Conservation (phyloP, 352 stramenopile species). For the Thalassiosira sp. region DNA sequence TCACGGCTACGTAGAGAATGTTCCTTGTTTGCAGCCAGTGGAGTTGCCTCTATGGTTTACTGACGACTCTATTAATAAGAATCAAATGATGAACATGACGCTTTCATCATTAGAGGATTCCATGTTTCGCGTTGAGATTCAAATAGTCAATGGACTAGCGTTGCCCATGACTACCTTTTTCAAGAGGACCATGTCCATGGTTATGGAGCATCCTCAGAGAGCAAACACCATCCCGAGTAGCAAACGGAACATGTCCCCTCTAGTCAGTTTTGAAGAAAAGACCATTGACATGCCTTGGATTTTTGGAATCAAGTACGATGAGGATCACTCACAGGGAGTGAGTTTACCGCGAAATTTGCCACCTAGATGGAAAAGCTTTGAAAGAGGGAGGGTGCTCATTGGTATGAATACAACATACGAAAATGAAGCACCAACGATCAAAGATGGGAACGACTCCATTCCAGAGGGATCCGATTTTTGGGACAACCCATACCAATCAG, state of each 20-base stretch:
- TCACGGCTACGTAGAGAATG: conserved; percentile 81
- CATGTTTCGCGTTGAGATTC: conserved; percentile 92
- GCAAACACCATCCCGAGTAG: conserved; percentile 65
- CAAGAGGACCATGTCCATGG: conserved; percentile 88
- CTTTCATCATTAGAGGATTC: conserved; percentile 94
- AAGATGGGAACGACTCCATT: conserved; percentile 83
- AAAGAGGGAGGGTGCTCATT: conserved; percentile 91
- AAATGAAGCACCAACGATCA: conserved; percentile 83
- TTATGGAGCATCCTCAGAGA: conserved; percentile 83
- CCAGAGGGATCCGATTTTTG: conserved; percentile 78
- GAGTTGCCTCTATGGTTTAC: conserved; percentile 90
- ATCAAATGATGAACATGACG: conserved; percentile 92
- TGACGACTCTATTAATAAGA: conserved; percentile 89
- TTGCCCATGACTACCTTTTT: conserved; percentile 88
- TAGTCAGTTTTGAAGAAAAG: conserved; percentile 59
- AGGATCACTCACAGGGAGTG: conserved; percentile 61
- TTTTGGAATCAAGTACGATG: conserved; percentile 88
- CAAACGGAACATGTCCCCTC: conserved; percentile 47
- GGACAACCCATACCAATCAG: conserved; percentile 68
- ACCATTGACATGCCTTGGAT: conserved; percentile 84
- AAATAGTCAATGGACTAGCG: conserved; percentile 93
- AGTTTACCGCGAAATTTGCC: conserved; percentile 92
- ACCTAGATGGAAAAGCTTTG: conserved; percentile 90
- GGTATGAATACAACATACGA: conserved; percentile 89
- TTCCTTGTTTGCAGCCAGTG: conserved; percentile 90